Evolutionary conservation across 2,329 filamentous ascomycete species (phyloP).

Genomic region (Septoria petroselini): DNA sequence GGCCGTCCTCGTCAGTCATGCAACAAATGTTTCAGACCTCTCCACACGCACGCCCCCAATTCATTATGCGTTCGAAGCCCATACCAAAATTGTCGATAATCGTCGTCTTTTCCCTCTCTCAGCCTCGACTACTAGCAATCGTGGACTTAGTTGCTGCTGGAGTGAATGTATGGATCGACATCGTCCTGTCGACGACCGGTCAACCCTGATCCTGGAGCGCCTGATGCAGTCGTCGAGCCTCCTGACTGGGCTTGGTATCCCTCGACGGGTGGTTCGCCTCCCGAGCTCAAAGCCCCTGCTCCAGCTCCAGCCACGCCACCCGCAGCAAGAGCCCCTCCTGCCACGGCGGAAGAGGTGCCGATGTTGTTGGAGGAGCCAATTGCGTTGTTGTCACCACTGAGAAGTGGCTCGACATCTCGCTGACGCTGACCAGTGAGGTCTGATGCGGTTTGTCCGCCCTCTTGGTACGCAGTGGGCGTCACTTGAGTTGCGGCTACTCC

Average conservation of each 20-base stretch:
- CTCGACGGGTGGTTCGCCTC: slow-evolving; percentile 33
- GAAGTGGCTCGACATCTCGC: slow-evolving; percentile 1
- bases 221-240: too few relatives aligned
- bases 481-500: neutral
- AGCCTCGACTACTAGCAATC: too few relatives aligned
- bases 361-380: neutral
- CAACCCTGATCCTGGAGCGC: neutral
- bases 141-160: too few relatives aligned
- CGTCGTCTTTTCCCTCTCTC: too few relatives aligned
- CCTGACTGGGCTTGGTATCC: slow-evolving; percentile 27
- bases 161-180: slow-evolving; percentile 4
- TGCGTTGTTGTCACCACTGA: slow-evolving; percentile 3
- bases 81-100: too few relatives aligned
- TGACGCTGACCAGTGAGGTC: slow-evolving; percentile 1
- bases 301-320: neutral
- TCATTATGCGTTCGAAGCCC: too few relatives aligned
- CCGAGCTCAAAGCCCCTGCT: too few relatives aligned
- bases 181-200: slow-evolving; percentile 8
- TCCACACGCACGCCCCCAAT: too few relatives aligned
- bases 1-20: too few relatives aligned
- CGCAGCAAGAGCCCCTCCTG: neutral
- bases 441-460: neutral
- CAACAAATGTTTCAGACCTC: too few relatives aligned
- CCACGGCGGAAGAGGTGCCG: neutral
- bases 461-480: neutral